These are phyloP conservation scores for Colletotrichum spaethianum DNA, from an alignment of 2,329 filamentous ascomycete genomes.

Conservation along the genomic window DNA sequence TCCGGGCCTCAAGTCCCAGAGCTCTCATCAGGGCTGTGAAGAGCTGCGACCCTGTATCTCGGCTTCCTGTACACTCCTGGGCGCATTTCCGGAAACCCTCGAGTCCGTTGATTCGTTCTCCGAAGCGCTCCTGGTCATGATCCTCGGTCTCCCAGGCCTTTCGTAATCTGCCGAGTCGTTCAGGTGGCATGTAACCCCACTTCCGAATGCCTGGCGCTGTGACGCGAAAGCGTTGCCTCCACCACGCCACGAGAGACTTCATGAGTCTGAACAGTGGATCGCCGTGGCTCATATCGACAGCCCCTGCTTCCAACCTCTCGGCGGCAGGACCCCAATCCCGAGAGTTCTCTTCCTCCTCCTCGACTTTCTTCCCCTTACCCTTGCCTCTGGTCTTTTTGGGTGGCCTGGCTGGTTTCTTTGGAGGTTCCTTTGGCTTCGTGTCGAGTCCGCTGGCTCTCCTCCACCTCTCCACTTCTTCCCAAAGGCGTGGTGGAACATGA, in stretches of 20 bases:
- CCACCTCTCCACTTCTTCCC: constrained; percentile 82
- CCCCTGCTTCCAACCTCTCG: constrained; percentile 76
- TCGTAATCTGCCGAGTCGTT: constrained; percentile 80
- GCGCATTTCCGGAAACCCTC: constrained; percentile 80
- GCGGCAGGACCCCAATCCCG: constrained; percentile 82
- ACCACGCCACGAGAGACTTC: constrained; percentile 84
- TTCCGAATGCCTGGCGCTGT: constrained; percentile 89
- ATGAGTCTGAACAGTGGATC: constrained; percentile 86
- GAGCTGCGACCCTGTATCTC: constrained; percentile 89
- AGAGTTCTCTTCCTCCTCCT: constrained; percentile 46
- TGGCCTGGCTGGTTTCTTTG: constrained; percentile 47
- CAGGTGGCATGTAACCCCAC: constrained; percentile 86
- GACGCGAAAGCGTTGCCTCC: constrained; percentile 86
- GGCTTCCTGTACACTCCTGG: constrained; percentile 80
- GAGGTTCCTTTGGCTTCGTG: constrained; percentile 53
- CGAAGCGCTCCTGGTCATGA: constrained; percentile 76
- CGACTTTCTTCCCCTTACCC: constrained; percentile 54
- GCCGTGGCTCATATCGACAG: constrained; percentile 83
- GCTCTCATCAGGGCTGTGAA: constrained; percentile 89
- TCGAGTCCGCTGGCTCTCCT: constrained; percentile 76
- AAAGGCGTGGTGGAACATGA: constrained; percentile 78
- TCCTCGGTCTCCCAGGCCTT: constrained; percentile 77
- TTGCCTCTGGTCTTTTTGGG: constrained; percentile 53
- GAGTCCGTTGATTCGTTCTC: constrained; percentile 79
- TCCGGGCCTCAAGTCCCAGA: constrained; percentile 83